Percentiles rank a stretch among this genome's conserved stretches.
phyloP scores from a whole-genome alignment of 1,284 basidiomycete genomes.

The Cutaneotrichosporon spelunceum region DNA sequence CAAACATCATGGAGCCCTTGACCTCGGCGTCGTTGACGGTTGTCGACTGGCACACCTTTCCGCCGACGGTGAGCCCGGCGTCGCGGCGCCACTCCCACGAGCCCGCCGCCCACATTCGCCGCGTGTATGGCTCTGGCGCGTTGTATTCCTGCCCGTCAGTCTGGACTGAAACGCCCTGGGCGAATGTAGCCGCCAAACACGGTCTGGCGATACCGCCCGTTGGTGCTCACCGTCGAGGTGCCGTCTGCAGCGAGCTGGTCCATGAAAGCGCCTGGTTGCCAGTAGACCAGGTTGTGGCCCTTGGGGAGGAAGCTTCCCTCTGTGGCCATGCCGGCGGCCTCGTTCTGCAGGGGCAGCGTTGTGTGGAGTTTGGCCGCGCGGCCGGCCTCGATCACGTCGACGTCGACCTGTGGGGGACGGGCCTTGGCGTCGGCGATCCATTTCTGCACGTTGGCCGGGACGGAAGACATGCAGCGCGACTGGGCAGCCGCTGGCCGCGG shows the following conservation, averaged over 20 bases:
- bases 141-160: slow-evolving; percentile 41
- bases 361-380: slow-evolving; percentile 31
- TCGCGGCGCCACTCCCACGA: slow-evolving; percentile 60
- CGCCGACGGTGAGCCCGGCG: slow-evolving; percentile 59
- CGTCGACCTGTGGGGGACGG: slow-evolving; percentile 15
- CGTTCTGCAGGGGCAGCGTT: slow-evolving; percentile 63
- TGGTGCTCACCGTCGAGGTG: slow-evolving; percentile 56
- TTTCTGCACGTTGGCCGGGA: background rate
- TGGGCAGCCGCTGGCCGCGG: background rate
- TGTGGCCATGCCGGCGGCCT: slow-evolving; percentile 12
- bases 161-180: slow-evolving; percentile 38
- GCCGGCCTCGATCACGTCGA: slow-evolving; percentile 24
- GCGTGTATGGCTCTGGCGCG: slow-evolving; percentile 66
- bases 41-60: slow-evolving; percentile 57
- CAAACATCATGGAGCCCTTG: slow-evolving; percentile 74
- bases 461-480: background rate
- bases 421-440: slow-evolving; percentile 33
- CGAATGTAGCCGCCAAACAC: slow-evolving; percentile 22
- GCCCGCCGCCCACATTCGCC: slow-evolving; percentile 81
- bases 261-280: slow-evolving; percentile 65
- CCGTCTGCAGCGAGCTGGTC: slow-evolving; percentile 63
- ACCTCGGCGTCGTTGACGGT: slow-evolving; percentile 61
- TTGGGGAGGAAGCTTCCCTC: slow-evolving; percentile 56
- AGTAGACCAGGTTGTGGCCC: slow-evolving; percentile 71
- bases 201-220: background rate